Conservation (phyloP, 2,329 filamentous ascomycete genomes). For the Aureobasidium leucospermi region DNA sequence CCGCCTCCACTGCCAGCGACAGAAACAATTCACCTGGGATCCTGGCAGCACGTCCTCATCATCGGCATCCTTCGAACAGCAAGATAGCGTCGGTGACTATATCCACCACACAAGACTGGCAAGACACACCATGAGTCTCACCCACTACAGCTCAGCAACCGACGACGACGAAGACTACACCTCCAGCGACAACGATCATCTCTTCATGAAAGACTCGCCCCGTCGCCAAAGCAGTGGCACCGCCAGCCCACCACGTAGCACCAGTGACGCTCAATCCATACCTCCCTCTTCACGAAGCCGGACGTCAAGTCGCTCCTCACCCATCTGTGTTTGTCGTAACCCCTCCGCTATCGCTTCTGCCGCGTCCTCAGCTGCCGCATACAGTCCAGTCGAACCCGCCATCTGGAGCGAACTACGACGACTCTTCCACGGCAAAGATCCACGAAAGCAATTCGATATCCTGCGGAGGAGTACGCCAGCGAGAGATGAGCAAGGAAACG, state of each 20-base stretch:
- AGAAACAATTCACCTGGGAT: neutral
- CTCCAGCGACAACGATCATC: constrained; percentile 1
- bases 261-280: neutral
- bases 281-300: neutral
- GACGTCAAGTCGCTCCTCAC: neutral
- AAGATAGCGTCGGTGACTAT: neutral
- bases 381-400: neutral
- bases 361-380: neutral
- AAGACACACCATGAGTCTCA: neutral
- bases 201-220: constrained; percentile 6
- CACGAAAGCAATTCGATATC: neutral
- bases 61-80: neutral
- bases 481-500: neutral
- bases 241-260: neutral
- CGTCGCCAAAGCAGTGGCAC: neutral
- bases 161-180: constrained; percentile 3
- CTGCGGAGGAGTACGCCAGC: neutral
- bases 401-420: constrained; percentile 2
- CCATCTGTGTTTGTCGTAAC: neutral
- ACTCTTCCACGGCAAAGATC: neutral
- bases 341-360: neutral
- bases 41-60: neutral
- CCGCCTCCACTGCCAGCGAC: neutral
- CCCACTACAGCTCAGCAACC: neutral
- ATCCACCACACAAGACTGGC: too few species aligned